Evolutionary conservation across 345 rosid species (phyloP).

Genomic region (Eucalyptus marginata): DNA sequence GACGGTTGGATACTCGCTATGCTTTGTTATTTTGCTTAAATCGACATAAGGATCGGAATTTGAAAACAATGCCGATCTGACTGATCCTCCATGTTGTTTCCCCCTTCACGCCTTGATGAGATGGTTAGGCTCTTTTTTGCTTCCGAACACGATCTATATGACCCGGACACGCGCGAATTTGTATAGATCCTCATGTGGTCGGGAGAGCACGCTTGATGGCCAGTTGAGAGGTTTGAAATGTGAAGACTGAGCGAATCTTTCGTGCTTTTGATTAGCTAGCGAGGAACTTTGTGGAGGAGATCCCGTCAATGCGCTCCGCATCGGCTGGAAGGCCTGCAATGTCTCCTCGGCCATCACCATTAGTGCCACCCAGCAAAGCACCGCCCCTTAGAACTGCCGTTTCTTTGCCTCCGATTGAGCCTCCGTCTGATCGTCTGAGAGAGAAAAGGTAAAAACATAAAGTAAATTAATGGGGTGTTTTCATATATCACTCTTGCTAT

Average conservation of each 20-base stretch:
- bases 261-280: slow-evolving; percentile 23
- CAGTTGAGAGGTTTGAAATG: not conserved
- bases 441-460: slow-evolving; percentile 46
- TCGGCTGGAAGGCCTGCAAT: slow-evolving; percentile 49
- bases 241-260: slow-evolving; percentile 3
- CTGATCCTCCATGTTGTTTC: not conserved
- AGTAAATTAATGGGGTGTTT: not conserved
- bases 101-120: not conserved
- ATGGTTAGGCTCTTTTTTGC: not conserved
- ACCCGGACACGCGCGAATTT: not conserved
- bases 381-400: slow-evolving; percentile 44
- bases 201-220: not conserved
- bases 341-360: slow-evolving; percentile 37
- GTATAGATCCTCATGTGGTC: not conserved
- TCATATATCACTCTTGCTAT: not conserved
- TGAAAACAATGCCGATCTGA: not conserved
- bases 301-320: slow-evolving; percentile 28
- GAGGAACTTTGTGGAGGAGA: slow-evolving; percentile 40
- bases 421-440: slow-evolving; percentile 40
- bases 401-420: slow-evolving; percentile 47
- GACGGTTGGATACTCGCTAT: not conserved
- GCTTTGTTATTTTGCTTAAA: not conserved
- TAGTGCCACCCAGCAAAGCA: slow-evolving; percentile 46
- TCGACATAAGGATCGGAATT: not conserved
- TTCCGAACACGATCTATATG: not conserved